Percentiles rank a stretch among this genome's conserved stretches.
Conservation (phyloP, 2,329 filamentous ascomycete species). For the Septoria linicola region DNA sequence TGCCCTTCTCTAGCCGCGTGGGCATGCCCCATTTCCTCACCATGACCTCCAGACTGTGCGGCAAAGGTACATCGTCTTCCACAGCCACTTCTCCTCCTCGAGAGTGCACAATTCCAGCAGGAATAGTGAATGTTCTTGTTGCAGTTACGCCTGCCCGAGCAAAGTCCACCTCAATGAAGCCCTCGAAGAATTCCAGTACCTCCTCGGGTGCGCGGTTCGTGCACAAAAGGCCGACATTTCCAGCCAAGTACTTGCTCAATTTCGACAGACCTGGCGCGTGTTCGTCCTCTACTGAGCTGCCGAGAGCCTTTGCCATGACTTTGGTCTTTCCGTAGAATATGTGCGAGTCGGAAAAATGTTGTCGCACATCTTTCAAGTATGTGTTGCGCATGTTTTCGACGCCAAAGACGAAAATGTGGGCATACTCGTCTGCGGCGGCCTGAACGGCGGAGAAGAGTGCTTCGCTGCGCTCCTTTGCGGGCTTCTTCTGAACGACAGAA, state of each 20-base stretch:
- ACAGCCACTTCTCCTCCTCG: slow-evolving; percentile 72
- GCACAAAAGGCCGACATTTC: slow-evolving; percentile 86
- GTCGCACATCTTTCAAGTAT: slow-evolving; percentile 86
- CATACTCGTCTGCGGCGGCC: slow-evolving; percentile 78
- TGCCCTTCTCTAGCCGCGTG: slow-evolving; percentile 82
- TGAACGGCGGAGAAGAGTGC: slow-evolving; percentile 86
- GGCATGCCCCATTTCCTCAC: slow-evolving; percentile 86
- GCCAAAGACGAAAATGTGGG: slow-evolving; percentile 88
- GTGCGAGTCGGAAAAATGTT: slow-evolving; percentile 79
- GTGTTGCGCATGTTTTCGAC: slow-evolving; percentile 99
- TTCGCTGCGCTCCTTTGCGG: slow-evolving; percentile 79
- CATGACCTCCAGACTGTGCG: slow-evolving; percentile 86
- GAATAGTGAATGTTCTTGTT: slow-evolving; percentile 73
- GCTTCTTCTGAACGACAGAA: slow-evolving; percentile 87
- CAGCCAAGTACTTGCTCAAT: slow-evolving; percentile 68
- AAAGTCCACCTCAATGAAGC: slow-evolving; percentile 77
- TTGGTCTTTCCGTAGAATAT: slow-evolving; percentile 99
- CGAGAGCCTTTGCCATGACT: slow-evolving; percentile 95
- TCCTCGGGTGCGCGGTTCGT: slow-evolving; percentile 71
- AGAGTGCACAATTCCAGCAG: slow-evolving; percentile 77
- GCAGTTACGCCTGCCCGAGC: slow-evolving; percentile 81
- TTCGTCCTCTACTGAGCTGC: slow-evolving; percentile 68
- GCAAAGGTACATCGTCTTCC: slow-evolving; percentile 81
- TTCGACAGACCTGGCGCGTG: slow-evolving; percentile 73
- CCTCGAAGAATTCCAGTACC: slow-evolving; percentile 70